Evolutionary conservation across 2,329 filamentous ascomycete species (phyloP).

Genomic region (Sclerotinia spermophila): DNA sequence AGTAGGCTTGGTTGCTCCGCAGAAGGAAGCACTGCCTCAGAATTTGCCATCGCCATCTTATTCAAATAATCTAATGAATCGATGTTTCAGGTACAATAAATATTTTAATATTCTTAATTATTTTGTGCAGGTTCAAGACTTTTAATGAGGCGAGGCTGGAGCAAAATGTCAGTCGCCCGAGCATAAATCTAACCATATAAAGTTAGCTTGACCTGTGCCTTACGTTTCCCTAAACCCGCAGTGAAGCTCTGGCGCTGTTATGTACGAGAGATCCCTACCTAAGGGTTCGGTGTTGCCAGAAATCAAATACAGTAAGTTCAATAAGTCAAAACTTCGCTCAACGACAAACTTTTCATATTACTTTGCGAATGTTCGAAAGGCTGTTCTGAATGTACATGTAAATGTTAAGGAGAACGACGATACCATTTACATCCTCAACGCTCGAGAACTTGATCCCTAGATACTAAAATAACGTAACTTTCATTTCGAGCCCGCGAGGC

Average conservation of each 20-base stretch:
- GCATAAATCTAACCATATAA: not conserved
- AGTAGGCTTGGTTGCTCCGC: constrained; percentile 10
- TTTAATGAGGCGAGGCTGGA: constrained; percentile 12
- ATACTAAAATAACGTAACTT: not conserved
- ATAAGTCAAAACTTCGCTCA: not conserved
- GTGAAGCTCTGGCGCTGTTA: constrained; percentile 3
- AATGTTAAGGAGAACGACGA: not conserved
- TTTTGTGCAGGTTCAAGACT: constrained; percentile 5
- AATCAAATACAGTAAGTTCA: constrained; percentile 3
- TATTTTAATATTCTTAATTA: constrained; percentile 5
- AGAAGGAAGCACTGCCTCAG: not conserved
- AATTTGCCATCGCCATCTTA: constrained; percentile 20
- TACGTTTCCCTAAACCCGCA: constrained; percentile 17
- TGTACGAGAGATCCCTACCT: not conserved
- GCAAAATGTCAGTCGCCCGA: constrained; percentile 1
- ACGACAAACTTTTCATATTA: not conserved
- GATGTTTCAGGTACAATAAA: constrained; percentile 12
- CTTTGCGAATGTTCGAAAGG: not conserved
- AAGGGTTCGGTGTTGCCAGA: constrained; percentile 1
- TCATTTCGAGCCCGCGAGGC: constrained; percentile 27
- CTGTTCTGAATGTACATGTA: not conserved
- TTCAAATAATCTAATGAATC: not conserved
- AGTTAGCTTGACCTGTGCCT: constrained; percentile 10
- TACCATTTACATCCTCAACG: constrained; percentile 11
- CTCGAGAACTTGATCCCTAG: not conserved